phyloP scores from a whole-genome alignment of 768 basidiomycete species.

The Rossbeevera mucosa region DNA sequence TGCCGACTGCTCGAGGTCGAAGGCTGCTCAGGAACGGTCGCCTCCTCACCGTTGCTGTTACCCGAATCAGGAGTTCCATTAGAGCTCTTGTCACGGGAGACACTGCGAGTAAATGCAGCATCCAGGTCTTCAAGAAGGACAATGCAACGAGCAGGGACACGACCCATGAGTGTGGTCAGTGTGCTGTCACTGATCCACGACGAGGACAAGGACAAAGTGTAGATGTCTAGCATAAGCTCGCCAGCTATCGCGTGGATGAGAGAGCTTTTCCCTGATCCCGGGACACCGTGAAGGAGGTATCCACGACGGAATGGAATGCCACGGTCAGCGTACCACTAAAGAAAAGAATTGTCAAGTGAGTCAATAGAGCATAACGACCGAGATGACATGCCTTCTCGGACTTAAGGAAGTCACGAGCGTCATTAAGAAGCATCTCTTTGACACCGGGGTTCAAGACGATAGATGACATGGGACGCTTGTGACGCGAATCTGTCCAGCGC shows the following conservation, averaged over 20 bases:
- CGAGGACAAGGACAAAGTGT: conserved; percentile 81
- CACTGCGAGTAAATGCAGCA: conserved; percentile 79
- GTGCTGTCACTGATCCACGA: conserved; percentile 89
- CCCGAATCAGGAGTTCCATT: conserved; percentile 41
- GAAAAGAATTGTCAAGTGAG: conserved; percentile 1
- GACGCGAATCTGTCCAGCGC: conserved; percentile 83
- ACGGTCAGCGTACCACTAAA: conserved; percentile 86
- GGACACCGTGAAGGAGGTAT: conserved; percentile 78
- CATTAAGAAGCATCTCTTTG: conserved; percentile 82
- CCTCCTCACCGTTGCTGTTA: conserved; percentile 33
- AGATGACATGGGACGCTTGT: conserved; percentile 84
- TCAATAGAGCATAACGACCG: not conserved
- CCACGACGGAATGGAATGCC: conserved; percentile 90
- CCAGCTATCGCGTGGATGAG: conserved; percentile 87
- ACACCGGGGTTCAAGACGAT: conserved; percentile 87
- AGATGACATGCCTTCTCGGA: conserved; percentile 62
- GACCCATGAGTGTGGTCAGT: conserved; percentile 79
- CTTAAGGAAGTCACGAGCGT: conserved; percentile 78
- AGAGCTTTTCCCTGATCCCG: conserved; percentile 83
- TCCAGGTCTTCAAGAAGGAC: conserved; percentile 89
- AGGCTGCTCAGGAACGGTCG: conserved; percentile 25
- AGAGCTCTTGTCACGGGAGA: conserved; percentile 55
- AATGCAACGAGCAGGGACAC: conserved; percentile 80
- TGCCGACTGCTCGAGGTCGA: conserved; percentile 37
- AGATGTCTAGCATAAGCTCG: conserved; percentile 86